Conservation (phyloP, 1,139 yeast genomes). For the Kodamaea sp. region DNA sequence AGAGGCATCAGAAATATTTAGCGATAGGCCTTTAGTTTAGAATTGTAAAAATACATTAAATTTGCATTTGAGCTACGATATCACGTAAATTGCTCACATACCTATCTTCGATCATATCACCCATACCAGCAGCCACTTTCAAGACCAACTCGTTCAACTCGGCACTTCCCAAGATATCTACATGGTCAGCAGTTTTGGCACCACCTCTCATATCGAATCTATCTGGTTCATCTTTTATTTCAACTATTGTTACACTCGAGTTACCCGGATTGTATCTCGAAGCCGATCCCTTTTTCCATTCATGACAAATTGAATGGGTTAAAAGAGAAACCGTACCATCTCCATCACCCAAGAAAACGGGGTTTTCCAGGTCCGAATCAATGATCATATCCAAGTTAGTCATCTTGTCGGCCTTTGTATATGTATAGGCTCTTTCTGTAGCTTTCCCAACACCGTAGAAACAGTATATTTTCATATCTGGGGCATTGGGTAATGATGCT, state of each 20-base stretch:
- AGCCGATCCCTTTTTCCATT: conserved; percentile 67
- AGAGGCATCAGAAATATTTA: no score
- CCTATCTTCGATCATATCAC: conserved; percentile 59
- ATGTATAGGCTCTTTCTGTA: conserved; percentile 88
- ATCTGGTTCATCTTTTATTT: conserved; percentile 90
- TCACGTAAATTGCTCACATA: conserved; percentile 57
- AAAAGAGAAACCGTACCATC: conserved; percentile 91
- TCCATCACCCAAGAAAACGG: conserved; percentile 85
- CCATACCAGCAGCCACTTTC: conserved; percentile 78
- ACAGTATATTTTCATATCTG: conserved; percentile 83
- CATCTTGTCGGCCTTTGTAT: conserved; percentile 57
- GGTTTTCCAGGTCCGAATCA: conserved; percentile 49
- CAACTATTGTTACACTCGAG: conserved; percentile 71
- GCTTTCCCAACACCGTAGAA: conserved; percentile 95
- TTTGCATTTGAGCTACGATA: conserved; percentile 50
- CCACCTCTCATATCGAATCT: conserved; percentile 94
- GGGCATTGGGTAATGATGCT: conserved; percentile 87
- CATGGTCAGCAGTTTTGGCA: conserved; percentile 96
- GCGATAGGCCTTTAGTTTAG: no score
- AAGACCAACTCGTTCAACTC: conserved; percentile 83
- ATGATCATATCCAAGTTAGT: conserved; percentile 65
- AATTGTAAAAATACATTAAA: conserved; percentile 13
- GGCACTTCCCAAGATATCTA: conserved; percentile 90
- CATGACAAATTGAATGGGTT: conserved; percentile 76
- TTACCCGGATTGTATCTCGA: conserved; percentile 82